phyloP scores from a whole-genome alignment of 225 moss, liverwort and hornwort species.

The Neckera pumila region DNA sequence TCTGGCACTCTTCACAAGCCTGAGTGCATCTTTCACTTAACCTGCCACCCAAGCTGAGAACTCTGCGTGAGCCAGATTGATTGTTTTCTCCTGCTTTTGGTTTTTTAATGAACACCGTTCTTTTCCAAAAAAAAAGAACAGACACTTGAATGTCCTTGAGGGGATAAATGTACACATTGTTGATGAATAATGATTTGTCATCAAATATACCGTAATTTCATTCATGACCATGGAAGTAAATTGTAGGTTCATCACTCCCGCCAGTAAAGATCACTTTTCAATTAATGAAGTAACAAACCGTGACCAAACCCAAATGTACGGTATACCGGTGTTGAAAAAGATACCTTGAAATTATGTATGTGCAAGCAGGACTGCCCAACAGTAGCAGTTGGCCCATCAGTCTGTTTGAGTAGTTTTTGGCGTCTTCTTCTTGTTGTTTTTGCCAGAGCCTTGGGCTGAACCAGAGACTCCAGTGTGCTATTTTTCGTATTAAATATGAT shows the following conservation, averaged over 20 bases:
- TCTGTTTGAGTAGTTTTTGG: neutral
- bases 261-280: neutral
- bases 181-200: neutral
- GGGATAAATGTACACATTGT: neutral
- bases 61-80: no score
- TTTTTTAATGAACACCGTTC: no score
- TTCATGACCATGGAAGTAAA: neutral
- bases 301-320: neutral
- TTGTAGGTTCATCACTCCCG: no score
- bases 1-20: no score
- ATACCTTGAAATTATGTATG: neutral
- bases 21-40: no score
- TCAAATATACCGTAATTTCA: neutral
- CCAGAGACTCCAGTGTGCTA: no score
- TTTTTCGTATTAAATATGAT: no score
- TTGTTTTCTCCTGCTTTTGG: no score
- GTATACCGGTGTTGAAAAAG: neutral
- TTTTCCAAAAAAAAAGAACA: no score
- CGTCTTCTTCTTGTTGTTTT: neutral
- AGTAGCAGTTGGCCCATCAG: neutral
- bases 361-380: neutral
- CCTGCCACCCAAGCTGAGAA: no score
- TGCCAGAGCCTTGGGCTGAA: neutral
- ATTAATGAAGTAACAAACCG: neutral
- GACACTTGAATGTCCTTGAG: neutral